These are phyloP conservation scores for Phaeoacremonium minimum DNA, from an alignment of 2,329 filamentous ascomycete species.

Conservation along the genomic window DNA sequence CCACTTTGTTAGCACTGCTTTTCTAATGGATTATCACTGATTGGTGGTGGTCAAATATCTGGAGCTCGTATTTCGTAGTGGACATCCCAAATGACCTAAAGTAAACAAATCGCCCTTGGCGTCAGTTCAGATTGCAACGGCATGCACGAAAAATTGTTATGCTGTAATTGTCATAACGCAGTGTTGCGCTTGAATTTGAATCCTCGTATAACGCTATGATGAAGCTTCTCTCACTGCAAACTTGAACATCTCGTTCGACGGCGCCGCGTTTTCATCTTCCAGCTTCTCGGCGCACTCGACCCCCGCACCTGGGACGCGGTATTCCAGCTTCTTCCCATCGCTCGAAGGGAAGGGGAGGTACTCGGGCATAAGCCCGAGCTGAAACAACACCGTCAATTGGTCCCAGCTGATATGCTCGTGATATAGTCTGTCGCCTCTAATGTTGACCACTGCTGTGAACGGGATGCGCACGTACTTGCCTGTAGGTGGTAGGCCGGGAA, in stretches of 20 bases:
- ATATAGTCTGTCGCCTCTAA: conserved; percentile 59
- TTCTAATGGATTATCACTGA: too few relatives aligned
- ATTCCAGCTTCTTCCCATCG: conserved; percentile 42
- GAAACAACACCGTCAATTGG: conserved; percentile 58
- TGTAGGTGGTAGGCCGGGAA: conserved; percentile 52
- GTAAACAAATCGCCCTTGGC: too few relatives aligned
- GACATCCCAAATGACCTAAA: too few relatives aligned
- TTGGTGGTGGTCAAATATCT: too few relatives aligned
- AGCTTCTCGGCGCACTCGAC: conserved; percentile 44
- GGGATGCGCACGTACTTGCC: conserved; percentile 49
- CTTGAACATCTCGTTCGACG: conserved; percentile 52
- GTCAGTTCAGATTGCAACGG: too few relatives aligned
- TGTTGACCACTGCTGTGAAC: conserved; percentile 58
- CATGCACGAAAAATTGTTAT: too few relatives aligned
- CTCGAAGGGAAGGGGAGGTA: background rate
- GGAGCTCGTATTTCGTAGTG: too few relatives aligned
- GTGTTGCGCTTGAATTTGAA: too few relatives aligned
- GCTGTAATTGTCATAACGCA: too few relatives aligned
- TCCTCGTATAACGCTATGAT: too few relatives aligned
- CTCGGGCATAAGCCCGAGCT: conserved; percentile 46
- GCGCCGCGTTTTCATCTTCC: conserved; percentile 43
- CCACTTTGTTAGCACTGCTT: too few relatives aligned
- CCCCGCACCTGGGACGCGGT: conserved; percentile 57
- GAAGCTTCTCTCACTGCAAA: too few relatives aligned
- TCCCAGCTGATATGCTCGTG: conserved; percentile 69